Conservation (phyloP, 495 filamentous ascomycete genomes). For the Daldinia caldariorum region DNA sequence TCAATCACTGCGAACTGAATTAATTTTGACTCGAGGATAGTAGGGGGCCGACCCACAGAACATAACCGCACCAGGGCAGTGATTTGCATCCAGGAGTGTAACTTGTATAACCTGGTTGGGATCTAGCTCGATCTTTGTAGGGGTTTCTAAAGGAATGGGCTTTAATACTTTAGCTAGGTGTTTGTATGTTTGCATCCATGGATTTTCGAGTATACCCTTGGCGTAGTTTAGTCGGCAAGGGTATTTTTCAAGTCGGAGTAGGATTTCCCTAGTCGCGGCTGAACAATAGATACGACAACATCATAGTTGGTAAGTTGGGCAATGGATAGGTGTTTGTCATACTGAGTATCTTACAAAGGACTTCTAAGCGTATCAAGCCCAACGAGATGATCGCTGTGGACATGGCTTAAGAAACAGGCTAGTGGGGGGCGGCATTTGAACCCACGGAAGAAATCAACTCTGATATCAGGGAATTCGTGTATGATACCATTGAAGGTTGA, state of each 20-base stretch:
- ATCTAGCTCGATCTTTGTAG: constrained; percentile 77
- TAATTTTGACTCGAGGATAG: neutral
- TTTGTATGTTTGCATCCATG: constrained; percentile 71
- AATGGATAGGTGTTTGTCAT: constrained; percentile 17
- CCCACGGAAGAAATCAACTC: constrained; percentile 87
- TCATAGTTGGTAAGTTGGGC: constrained; percentile 9
- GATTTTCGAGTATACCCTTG: constrained; percentile 76
- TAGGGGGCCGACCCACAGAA: constrained; percentile 60
- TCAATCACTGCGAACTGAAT: constrained; percentile 70
- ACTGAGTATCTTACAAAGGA: constrained; percentile 65
- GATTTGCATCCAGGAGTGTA: constrained; percentile 91
- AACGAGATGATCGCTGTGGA: constrained; percentile 89
- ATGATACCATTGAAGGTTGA: constrained; percentile 84
- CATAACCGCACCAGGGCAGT: constrained; percentile 92
- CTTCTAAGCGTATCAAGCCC: constrained; percentile 80
- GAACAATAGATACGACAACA: constrained; percentile 82
- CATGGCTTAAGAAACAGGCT: constrained; percentile 91
- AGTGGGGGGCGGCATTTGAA: constrained; percentile 67
- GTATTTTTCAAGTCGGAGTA: constrained; percentile 79
- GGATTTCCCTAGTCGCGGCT: constrained; percentile 78
- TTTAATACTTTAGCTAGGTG: constrained; percentile 80
- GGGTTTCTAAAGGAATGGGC: constrained; percentile 84
- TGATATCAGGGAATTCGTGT: constrained; percentile 75
- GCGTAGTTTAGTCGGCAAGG: constrained; percentile 82
- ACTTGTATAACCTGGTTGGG: constrained; percentile 75